Percentiles rank a stretch among this genome's conserved stretches.
Conservation (phyloP, 1,139 yeast species). For the Scheffersomyces segobiensis region DNA sequence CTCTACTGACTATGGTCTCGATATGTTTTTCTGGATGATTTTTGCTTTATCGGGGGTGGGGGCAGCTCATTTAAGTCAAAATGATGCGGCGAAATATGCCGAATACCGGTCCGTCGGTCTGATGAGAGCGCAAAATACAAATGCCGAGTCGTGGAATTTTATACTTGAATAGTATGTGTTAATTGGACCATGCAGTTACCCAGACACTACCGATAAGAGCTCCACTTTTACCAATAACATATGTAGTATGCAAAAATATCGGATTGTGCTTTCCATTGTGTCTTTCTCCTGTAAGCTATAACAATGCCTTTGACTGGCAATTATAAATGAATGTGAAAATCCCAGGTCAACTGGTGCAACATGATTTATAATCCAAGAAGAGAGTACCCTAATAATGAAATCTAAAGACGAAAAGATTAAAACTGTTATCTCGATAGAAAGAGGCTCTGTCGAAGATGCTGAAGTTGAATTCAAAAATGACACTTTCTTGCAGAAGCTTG, state of each 20-base stretch:
- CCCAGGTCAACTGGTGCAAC: not conserved
- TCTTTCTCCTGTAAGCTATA: not conserved
- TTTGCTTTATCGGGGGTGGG: not conserved
- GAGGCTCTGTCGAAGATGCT: not conserved
- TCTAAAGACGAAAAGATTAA: not conserved
- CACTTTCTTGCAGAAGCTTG: conserved; percentile 2
- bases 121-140: not conserved
- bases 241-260: too few species aligned
- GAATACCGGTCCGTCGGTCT: not conserved
- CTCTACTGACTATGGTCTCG: too few species aligned
- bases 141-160: not conserved
- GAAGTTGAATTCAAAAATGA: not conserved
- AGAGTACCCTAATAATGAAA: not conserved
- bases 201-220: not conserved
- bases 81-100: not conserved
- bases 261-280: not conserved
- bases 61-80: not conserved
- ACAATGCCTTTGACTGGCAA: not conserved
- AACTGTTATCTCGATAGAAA: not conserved
- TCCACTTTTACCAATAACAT: not conserved
- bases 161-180: not conserved
- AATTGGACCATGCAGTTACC: not conserved
- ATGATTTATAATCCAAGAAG: not conserved
- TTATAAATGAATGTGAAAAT: not conserved
- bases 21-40: too few species aligned